phyloP scores from a whole-genome alignment of 2,329 filamentous ascomycete species.

The Conoideocrella luteorostrata region DNA sequence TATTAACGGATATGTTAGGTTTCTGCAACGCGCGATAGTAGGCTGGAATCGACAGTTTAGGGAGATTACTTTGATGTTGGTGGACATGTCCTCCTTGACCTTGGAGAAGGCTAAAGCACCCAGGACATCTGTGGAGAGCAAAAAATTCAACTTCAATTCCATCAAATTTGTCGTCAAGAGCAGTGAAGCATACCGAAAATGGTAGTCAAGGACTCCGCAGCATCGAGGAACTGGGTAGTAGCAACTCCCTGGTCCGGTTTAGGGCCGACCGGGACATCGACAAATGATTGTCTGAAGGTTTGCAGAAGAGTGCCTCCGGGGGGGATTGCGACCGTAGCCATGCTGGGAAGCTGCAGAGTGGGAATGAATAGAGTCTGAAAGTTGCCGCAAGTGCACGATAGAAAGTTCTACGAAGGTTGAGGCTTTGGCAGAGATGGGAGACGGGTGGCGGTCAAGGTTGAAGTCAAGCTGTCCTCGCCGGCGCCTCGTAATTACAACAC shows the following conservation, averaged over 20 bases:
- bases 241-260: conserved; percentile 70
- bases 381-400: too few species aligned
- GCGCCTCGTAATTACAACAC: too few species aligned
- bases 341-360: too few species aligned
- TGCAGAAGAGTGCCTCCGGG: conserved; percentile 76
- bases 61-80: conserved; percentile 77
- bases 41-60: too few species aligned
- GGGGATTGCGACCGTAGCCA: conserved; percentile 49
- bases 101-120: conserved; percentile 74
- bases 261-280: conserved; percentile 69
- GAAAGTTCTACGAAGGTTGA: too few species aligned
- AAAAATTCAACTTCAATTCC: too few species aligned
- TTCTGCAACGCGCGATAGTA: background rate
- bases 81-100: conserved; percentile 85
- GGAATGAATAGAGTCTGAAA: too few species aligned
- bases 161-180: background rate
- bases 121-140: conserved; percentile 45
- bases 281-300: conserved; percentile 76
- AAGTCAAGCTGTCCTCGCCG: too few species aligned
- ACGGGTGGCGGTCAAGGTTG: too few species aligned
- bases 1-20: background rate
- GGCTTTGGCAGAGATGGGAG: too few species aligned
- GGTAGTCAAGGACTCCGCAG: conserved; percentile 76
- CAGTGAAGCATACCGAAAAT: conserved; percentile 67
- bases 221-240: conserved; percentile 85